These are phyloP conservation scores for Dictyostelium discoideum DNA, from an alignment of 78 protist genomes.

Conservation along the genomic window DNA sequence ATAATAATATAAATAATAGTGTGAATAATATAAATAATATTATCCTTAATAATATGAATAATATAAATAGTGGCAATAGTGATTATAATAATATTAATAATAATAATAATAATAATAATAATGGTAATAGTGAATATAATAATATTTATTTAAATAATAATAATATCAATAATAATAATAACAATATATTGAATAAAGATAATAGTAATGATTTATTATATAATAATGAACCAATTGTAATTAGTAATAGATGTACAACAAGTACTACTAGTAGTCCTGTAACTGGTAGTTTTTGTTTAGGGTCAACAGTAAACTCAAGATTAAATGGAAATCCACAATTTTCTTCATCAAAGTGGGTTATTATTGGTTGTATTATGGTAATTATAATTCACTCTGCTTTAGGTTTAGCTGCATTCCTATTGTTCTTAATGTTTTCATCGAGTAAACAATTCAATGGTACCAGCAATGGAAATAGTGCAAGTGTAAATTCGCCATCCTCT, in stretches of 20 bases:
- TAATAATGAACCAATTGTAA: slow-evolving; percentile 22
- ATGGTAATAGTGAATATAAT: neutral
- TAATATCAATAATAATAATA: neutral
- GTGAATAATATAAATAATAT: neutral
- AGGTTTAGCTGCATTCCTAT: slow-evolving; percentile 29
- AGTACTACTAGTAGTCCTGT: neutral
- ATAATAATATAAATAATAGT: neutral
- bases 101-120: neutral
- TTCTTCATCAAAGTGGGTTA: slow-evolving; percentile 52
- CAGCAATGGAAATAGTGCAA: neutral
- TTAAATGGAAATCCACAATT: slow-evolving; percentile 41
- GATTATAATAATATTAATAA: neutral
- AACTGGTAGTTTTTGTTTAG: neutral
- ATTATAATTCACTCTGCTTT: slow-evolving; percentile 52
- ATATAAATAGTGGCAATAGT: neutral
- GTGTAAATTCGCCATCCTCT: neutral
- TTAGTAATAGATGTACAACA: slow-evolving; percentile 13
- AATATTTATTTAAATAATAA: neutral
- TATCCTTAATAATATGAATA: neutral
- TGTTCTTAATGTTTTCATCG: slow-evolving; percentile 40
- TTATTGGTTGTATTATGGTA: slow-evolving; percentile 7
- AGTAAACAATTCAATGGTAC: neutral
- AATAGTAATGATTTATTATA: neutral
- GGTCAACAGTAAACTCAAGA: neutral
- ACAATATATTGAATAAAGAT: neutral